Evolutionary conservation across 306 rosid genomes (phyloP), one percentile per base, ranked within the genome.

Genomic region (Trifolium fragiferum): DNA sequence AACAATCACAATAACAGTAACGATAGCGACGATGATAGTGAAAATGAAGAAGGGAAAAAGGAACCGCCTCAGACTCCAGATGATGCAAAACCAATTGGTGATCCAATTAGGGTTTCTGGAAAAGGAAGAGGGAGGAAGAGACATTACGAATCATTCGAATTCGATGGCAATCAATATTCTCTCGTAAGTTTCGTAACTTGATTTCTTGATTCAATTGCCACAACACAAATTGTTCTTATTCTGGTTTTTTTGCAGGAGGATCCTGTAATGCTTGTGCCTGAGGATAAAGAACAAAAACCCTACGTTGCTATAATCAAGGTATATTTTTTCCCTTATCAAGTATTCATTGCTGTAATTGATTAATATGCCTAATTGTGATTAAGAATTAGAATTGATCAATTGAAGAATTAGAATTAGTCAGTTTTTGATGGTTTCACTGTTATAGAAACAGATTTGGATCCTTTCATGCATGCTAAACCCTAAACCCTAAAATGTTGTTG

Each of bases 281-380:
- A 92, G 85, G 87, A 85, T 62, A 82, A 51, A 49, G 53, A 53
- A 12, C 93, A 92, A 61, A 92, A 95, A 75, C 99, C 99, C 6
- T 95, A 92, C 57, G 98, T 92, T 19, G 99, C 98, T 40, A 95
- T 95, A 80, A 89, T 92, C 18, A 90, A 95, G 98, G 99, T 90
- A 58, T 70, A 66, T 88, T 58, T 44, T 77, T 70, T 4, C 23
- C 18, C 54, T 15, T 4, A 25, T 11, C 33, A 30, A 30, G 0
- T 30, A 30, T 4, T 30, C 33, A 30, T 30, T 30, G 33, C 7
- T 30, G 33, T 30, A 4, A 30, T 30, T 30, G 40, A 58, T 58
- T 58, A 58, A 25, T 30, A 19, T 14, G 21, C 11, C 11, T 75
- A 27, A 9, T 51, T 35, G 43, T 63, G 59, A 61, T 32, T n/a